Evolutionary conservation across 257 asterid species (phyloP).

Genomic region (Capsicum chinense): DNA sequence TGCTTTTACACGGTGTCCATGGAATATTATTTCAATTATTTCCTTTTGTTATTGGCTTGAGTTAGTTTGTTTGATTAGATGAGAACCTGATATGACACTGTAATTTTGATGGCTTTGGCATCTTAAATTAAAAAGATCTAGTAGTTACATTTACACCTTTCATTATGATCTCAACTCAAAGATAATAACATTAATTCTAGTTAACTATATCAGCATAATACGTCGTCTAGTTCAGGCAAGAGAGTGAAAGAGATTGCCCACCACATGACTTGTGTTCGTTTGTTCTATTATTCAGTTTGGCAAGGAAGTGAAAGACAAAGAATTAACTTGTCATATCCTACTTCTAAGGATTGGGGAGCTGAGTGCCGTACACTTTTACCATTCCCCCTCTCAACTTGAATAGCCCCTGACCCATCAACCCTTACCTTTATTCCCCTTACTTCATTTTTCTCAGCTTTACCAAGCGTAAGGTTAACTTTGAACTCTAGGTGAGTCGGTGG

Average conservation of each 20-base stretch:
- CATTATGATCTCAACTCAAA: not conserved
- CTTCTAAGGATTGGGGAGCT: not conserved
- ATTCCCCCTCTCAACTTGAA: not conserved
- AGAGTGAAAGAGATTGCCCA: not conserved
- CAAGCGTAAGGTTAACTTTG: slow-evolving; percentile 13
- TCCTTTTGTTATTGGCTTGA: slow-evolving; percentile 24
- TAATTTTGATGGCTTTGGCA: slow-evolving; percentile 18
- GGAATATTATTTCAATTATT: not conserved
- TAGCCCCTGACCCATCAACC: not conserved
- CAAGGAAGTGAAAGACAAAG: not conserved
- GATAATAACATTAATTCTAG: not conserved
- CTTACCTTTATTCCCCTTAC: not conserved
- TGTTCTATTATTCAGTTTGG: not conserved
- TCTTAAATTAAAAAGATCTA: slow-evolving; percentile 21
- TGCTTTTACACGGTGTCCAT: not conserved
- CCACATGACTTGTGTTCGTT: not conserved
- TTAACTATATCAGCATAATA: not conserved
- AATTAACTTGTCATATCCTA: slow-evolving; percentile 20
- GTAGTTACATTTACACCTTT: not conserved
- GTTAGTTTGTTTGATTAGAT: slow-evolving; percentile 29
- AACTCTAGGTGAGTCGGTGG: slow-evolving; percentile 2
- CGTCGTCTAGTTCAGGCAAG: not conserved
- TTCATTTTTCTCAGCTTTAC: slow-evolving; percentile 17
- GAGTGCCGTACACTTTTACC: not conserved
- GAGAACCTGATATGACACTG: slow-evolving; percentile 2